These are phyloP conservation scores for Blastobotrys illinoisensis DNA, from an alignment of 1,139 yeast genomes.

Conservation along the genomic window DNA sequence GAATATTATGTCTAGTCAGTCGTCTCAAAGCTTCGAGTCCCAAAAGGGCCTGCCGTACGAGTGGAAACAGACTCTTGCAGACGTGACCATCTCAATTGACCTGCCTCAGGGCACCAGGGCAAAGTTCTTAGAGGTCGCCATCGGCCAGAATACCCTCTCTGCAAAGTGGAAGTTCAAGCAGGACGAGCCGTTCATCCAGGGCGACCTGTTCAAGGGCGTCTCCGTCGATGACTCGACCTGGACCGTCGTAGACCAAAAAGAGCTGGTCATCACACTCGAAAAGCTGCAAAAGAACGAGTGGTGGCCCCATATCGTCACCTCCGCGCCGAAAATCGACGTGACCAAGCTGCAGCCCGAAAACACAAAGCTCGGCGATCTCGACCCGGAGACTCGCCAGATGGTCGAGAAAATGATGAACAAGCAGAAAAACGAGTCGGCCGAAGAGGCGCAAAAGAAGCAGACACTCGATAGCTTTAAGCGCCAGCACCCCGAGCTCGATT, in stretches of 20 bases:
- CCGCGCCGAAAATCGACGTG: conserved; percentile 41
- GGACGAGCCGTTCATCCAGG: conserved; percentile 27
- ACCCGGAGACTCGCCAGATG: conserved; percentile 39
- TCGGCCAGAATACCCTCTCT: conserved; percentile 24
- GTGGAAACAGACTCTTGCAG: conserved; percentile 41
- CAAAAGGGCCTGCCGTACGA: conserved; percentile 24
- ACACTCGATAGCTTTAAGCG: conserved; percentile 36
- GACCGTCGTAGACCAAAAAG: conserved; percentile 38
- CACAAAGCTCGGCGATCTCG: conserved; percentile 38
- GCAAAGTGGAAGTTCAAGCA: conserved; percentile 24
- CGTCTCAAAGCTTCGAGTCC: background rate
- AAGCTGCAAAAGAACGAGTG: conserved; percentile 38
- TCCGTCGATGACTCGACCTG: conserved; percentile 38
- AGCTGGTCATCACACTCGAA: conserved; percentile 36
- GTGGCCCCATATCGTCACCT: conserved; percentile 43
- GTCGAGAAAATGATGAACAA: conserved; percentile 48
- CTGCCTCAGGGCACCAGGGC: conserved; percentile 35
- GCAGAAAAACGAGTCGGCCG: conserved; percentile 38
- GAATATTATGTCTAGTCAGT: background rate
- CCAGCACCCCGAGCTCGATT: conserved; percentile 42
- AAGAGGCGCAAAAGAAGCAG: conserved; percentile 34
- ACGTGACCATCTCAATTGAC: conserved; percentile 35
- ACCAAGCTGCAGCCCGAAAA: conserved; percentile 39
- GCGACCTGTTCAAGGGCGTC: conserved; percentile 34
- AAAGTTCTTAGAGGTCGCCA: conserved; percentile 30